Conservation (phyloP, 2,329 filamentous ascomycete species). For the Fonsecaea multimorphosa region DNA sequence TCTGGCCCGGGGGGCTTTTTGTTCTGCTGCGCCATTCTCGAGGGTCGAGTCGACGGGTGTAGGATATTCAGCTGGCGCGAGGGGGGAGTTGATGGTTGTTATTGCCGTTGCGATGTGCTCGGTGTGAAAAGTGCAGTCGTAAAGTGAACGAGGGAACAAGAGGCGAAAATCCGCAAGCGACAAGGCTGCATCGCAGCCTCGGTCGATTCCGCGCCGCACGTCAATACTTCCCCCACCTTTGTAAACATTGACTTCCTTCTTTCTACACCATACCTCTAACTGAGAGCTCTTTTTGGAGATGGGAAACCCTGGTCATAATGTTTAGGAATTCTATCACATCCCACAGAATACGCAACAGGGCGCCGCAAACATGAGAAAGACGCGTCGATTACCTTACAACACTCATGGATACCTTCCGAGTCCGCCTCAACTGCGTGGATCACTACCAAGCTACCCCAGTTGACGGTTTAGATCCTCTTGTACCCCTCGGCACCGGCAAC, state of each 20-base stretch:
- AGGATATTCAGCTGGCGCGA: background rate
- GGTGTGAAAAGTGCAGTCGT: background rate
- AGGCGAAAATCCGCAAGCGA: background rate
- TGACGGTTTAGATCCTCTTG: constrained; percentile 73
- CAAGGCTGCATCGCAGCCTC: constrained; percentile 2
- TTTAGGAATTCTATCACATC: background rate
- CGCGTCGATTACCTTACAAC: constrained; percentile 21
- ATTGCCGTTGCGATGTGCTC: background rate
- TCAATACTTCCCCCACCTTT: background rate
- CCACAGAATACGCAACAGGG: background rate
- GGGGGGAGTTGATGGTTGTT: background rate
- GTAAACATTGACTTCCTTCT: background rate
- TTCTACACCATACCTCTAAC: background rate
- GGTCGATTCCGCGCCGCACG: background rate
- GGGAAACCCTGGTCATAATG: background rate
- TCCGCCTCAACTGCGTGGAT: constrained; percentile 94
- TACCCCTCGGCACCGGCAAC: constrained; percentile 64
- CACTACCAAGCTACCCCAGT: constrained; percentile 85
- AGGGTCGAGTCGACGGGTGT: too few relatives aligned
- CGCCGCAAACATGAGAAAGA: constrained; percentile 25
- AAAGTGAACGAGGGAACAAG: background rate
- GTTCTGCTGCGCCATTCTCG: constrained; percentile 19
- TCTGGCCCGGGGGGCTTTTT: constrained; percentile 31
- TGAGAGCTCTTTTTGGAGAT: background rate
- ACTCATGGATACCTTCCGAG: constrained; percentile 75